Evolutionary conservation across 2,329 filamentous ascomycete genomes (phyloP), one percentile per base, ranked within the genome.

Genomic region (Sporothrix pseudoabietina): DNA sequence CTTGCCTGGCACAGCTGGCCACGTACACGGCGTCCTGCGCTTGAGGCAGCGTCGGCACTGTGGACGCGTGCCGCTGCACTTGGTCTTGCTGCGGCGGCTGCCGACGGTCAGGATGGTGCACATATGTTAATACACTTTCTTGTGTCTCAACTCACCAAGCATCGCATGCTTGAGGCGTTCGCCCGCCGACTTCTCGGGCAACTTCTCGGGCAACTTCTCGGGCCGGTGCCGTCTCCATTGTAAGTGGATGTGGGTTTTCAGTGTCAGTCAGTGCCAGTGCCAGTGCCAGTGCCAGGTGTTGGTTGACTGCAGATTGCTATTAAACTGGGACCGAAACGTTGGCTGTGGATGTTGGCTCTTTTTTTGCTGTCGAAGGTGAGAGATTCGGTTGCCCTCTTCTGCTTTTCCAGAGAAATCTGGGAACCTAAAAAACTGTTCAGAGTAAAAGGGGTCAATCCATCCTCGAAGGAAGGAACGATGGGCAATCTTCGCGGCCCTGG

Each of bases 81-180:
- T 57, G 10, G 68, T 70, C 47, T 73, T 73, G 39, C 71, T 54
- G 10, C 35, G 10, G 41, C 71, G 71, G 63, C 71, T 73, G 66
- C n/a, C 39, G 5, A n/a, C 9, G 3, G 44, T 52, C 6, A 68
- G 44, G 44, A 54, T 22, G 12, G 4, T 19, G 26, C 63, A 10
- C 35, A 41, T n/a, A n/a, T n/a, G n/a, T n/a, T 30, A 3, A 19
- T 8, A 30, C n/a, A 8, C 12, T 22, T 3, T 9, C 22, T 9
- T 32, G 0, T 1, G 10, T 12, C 14, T 19, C 16, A 2, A 52
- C 65, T 52, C 26, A 69, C 65, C 65, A 69, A 12, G 22, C 65
- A 16, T 69, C 44, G 16, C 65, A 69, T 14, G 65, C 65, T 30
- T 69, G 65, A 5, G 65, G 65, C 47, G 65, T 69, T 52, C 65